phyloP scores from a whole-genome alignment of 306 rosid genomes.

The Urtica urens region DNA sequence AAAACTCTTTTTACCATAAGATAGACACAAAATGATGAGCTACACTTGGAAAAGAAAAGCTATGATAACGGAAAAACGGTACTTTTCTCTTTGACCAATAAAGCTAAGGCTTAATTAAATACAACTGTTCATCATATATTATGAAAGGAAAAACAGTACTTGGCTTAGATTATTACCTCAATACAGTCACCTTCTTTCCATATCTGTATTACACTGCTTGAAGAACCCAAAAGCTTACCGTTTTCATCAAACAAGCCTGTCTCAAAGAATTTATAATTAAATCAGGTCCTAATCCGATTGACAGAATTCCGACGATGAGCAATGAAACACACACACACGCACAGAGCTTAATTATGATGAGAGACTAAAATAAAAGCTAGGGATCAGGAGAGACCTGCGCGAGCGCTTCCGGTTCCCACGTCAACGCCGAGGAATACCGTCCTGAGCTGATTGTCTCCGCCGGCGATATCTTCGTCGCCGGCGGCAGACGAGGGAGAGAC shows the following conservation, averaged over 20 bases:
- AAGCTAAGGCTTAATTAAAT: no score
- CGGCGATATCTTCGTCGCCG: no score
- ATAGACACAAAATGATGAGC: no score
- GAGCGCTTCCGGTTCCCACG: constrained; percentile 95
- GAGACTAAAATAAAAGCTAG: background rate
- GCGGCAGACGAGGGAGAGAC: constrained; percentile 13
- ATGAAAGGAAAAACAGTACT: constrained; percentile 8
- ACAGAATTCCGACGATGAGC: background rate
- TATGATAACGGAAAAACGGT: no score
- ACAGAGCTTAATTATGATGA: background rate
- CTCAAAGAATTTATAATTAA: no score
- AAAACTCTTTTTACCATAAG: no score
- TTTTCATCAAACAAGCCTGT: constrained; percentile 70
- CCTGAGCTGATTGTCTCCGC: constrained; percentile 20
- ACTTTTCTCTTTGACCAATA: no score
- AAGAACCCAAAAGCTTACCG: constrained; percentile 89
- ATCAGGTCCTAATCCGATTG: background rate
- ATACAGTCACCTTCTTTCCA: constrained; percentile 72
- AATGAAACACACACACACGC: background rate
- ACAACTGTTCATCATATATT: no score
- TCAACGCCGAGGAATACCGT: constrained; percentile 77
- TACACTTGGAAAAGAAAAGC: no score
- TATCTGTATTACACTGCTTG: constrained; percentile 86
- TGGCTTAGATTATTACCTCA: constrained; percentile 41
- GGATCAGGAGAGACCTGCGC: constrained; percentile 45